Conservation (phyloP, 495 filamentous ascomycete species). For the Daldinia bambusicola region DNA sequence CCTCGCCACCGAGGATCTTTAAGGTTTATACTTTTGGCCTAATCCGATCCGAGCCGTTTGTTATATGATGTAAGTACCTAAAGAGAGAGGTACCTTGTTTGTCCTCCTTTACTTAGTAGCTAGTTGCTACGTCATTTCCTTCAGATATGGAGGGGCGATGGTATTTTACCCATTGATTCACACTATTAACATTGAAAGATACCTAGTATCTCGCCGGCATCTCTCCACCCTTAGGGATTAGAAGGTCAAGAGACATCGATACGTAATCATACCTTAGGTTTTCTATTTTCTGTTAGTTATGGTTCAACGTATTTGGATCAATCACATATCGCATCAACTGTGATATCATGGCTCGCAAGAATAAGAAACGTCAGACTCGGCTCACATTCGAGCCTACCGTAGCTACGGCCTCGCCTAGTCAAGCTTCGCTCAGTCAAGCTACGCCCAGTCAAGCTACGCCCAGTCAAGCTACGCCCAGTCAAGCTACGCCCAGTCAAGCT, state of each 20-base stretch:
- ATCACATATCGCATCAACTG: not conserved
- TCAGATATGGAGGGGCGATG: not conserved
- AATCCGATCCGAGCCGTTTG: no score
- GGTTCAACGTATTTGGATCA: not conserved
- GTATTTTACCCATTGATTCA: not conserved
- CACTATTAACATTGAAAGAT: no score
- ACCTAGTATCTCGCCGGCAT: not conserved
- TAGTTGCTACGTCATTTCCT: not conserved
- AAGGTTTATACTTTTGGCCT: no score
- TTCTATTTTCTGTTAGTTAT: not conserved
- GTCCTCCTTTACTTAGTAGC: no score
- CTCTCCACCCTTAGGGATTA: not conserved
- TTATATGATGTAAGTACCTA: not conserved
- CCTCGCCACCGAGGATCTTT: not conserved
- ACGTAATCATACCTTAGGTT: not conserved
- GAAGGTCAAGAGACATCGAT: not conserved
- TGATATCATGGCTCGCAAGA: slow-evolving; percentile 41
- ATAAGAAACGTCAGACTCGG: slow-evolving; percentile 40
- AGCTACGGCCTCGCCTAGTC: slow-evolving; percentile 15
- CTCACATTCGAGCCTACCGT: slow-evolving; percentile 42
- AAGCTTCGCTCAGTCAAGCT: slow-evolving; percentile 2
- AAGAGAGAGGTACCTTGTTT: not conserved
- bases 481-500: slow-evolving; percentile 5
- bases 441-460: slow-evolving; percentile 34
- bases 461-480: slow-evolving; percentile 5